Evolutionary conservation across 2,329 filamentous ascomycete genomes (phyloP).

Genomic region (Ascocoryne sarcoides): DNA sequence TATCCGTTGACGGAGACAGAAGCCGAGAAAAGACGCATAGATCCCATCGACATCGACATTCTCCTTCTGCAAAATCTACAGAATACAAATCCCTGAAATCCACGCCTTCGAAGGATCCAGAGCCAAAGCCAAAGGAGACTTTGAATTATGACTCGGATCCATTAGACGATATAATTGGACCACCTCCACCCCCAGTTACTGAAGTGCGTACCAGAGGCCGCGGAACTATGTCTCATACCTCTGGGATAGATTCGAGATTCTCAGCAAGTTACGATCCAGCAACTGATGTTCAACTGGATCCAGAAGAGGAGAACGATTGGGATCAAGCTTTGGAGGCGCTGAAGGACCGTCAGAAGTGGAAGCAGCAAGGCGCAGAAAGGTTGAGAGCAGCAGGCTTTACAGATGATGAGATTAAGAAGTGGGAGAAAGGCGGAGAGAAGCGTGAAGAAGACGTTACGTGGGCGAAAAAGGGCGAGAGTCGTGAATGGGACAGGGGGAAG

Average conservation of each 20-base stretch:
- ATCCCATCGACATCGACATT: slow-evolving; percentile 6
- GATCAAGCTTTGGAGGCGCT: slow-evolving; percentile 70
- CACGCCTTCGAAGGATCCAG: slow-evolving; percentile 3
- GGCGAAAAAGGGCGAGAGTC: slow-evolving; percentile 41
- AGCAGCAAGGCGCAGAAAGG: slow-evolving; percentile 64
- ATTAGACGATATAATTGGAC: slow-evolving; percentile 68
- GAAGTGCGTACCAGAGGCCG: slow-evolving; percentile 54
- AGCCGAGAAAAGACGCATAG: slow-evolving; percentile 10
- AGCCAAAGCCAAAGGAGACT: slow-evolving; percentile 6
- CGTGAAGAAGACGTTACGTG: slow-evolving; percentile 62
- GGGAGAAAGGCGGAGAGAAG: slow-evolving; percentile 54
- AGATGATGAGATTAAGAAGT: slow-evolving; percentile 63
- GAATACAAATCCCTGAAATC: slow-evolving; percentile 3
- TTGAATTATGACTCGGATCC: slow-evolving; percentile 55
- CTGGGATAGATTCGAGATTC: slow-evolving; percentile 75
- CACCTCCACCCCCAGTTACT: slow-evolving; percentile 41
- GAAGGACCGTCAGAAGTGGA: slow-evolving; percentile 72
- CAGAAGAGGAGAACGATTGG: slow-evolving; percentile 57
- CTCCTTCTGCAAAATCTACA: slow-evolving; percentile 5
- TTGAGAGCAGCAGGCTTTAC: slow-evolving; percentile 71
- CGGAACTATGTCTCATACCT: slow-evolving; percentile 51
- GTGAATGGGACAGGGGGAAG: slow-evolving; percentile 62
- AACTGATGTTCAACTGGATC: slow-evolving; percentile 45
- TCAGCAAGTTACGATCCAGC: slow-evolving; percentile 53
- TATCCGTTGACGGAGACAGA: slow-evolving; percentile 13